Conservation (phyloP, 202 grass and related monocot genomes). For the Hordeum pubiflorum region DNA sequence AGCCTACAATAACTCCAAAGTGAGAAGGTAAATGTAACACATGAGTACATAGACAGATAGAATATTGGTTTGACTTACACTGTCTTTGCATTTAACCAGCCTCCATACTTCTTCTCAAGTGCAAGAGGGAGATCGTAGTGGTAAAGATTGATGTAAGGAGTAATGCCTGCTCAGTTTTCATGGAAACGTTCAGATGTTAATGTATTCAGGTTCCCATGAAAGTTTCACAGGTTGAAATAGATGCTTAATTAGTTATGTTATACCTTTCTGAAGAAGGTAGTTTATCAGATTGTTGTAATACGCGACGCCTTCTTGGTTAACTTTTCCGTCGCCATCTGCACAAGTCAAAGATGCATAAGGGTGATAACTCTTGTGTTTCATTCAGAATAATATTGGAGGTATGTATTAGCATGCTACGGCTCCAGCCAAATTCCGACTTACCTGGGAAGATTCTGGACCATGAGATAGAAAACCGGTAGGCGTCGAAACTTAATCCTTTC, state of each 20-base stretch:
- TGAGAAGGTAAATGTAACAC: neutral
- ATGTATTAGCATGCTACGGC: neutral
- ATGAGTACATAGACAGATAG: slow-evolving; percentile 2
- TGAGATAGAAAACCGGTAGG: slow-evolving; percentile 80
- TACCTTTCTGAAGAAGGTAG: slow-evolving; percentile 77
- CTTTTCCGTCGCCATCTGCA: slow-evolving; percentile 53
- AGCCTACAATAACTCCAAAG: neutral
- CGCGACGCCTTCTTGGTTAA: slow-evolving; percentile 66
- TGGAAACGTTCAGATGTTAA: neutral
- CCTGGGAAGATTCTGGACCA: slow-evolving; percentile 89
- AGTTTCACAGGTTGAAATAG: neutral
- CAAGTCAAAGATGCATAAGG: neutral
- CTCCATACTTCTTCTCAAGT: slow-evolving; percentile 65
- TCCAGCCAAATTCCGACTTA: slow-evolving; percentile 16
- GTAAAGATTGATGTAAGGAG: slow-evolving; percentile 75
- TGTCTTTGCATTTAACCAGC: slow-evolving; percentile 60
- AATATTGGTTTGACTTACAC: slow-evolving; percentile 46
- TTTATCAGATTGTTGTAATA: slow-evolving; percentile 87
- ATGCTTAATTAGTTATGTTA: neutral
- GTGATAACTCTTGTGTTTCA: neutral
- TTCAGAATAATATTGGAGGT: neutral
- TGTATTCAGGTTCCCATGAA: neutral
- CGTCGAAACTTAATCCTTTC: slow-evolving; percentile 77
- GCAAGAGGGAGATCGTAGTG: slow-evolving; percentile 74
- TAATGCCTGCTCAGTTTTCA: slow-evolving; percentile 44